These are phyloP conservation scores for Diaporthe citriasiana DNA, from an alignment of 2,329 filamentous ascomycete genomes.

Conservation along the genomic window DNA sequence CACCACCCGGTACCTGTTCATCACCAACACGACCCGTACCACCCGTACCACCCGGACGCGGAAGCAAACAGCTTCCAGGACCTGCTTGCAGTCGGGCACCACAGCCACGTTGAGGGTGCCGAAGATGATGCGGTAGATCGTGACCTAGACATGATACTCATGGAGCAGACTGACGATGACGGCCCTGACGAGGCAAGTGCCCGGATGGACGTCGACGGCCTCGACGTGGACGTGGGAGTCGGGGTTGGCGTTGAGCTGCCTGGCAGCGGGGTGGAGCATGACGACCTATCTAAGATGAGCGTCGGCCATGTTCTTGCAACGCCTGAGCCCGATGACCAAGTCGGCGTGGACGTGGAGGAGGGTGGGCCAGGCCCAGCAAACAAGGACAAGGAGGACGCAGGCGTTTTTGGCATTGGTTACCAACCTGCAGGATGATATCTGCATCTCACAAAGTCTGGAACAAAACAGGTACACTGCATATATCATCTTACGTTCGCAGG, in stretches of 20 bases:
- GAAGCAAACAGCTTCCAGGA: slow-evolving; percentile 67
- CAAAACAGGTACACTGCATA: background rate
- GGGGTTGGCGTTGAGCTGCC: slow-evolving; percentile 31
- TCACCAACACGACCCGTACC: slow-evolving; percentile 49
- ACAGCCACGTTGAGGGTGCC: slow-evolving; percentile 43
- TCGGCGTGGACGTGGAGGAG: slow-evolving; percentile 4
- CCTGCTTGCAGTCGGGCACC: slow-evolving; percentile 61
- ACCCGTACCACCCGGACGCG: slow-evolving; percentile 53
- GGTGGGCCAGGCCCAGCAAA: background rate
- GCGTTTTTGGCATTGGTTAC: slow-evolving; percentile 18
- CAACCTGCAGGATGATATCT: background rate
- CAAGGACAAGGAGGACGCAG: slow-evolving; percentile 17
- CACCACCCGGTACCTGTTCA: slow-evolving; percentile 47
- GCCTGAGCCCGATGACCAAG: slow-evolving; percentile 35
- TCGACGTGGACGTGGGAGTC: slow-evolving; percentile 25
- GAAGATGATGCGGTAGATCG: slow-evolving; percentile 56
- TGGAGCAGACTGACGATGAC: slow-evolving; percentile 61
- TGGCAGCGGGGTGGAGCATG: slow-evolving; percentile 25
- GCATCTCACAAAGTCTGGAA: background rate
- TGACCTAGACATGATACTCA: slow-evolving; percentile 65
- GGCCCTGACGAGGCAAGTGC: slow-evolving; percentile 52
- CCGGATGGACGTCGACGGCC: slow-evolving; percentile 43
- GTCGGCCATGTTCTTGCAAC: slow-evolving; percentile 45
- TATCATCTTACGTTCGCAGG: background rate
- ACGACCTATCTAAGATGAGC: slow-evolving; percentile 44